Evolutionary conservation across 768 basidiomycete species (phyloP), one percentile per base, ranked within the genome.

Genomic region (Amanita exitialis): DNA sequence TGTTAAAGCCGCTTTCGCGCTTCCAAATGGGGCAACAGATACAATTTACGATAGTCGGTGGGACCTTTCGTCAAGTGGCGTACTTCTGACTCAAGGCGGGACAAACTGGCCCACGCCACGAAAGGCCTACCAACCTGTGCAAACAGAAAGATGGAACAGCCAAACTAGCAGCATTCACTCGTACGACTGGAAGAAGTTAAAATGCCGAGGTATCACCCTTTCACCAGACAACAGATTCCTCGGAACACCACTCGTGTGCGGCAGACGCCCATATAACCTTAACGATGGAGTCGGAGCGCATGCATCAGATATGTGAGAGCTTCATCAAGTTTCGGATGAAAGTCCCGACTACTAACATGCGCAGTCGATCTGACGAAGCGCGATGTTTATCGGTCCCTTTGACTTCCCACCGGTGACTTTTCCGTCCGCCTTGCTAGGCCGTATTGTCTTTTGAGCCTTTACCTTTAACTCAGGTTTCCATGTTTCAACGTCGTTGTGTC

Each of bases 281-380:
- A 43, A 39, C 20, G 30, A 23, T 50, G 38, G 39, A 15, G 21
- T 20, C 38, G 48, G 48, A 42, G 27, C 38, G 15, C 49, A 13
- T 50, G 39, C 8, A 39, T 49, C 47, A 48, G 36, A 48, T 21
- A 49, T 49, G 37, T 10, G 37, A 49, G 25, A 41, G 47, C 18
- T 39, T 49, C 47, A 38, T 48, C 16, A 49, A 49, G 27, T 6
- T 36, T 37, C 15, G 13, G 47, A 25, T 21, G 18, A 20, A 36
- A 15, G 15, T 21, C 13, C 9, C n/a, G 9, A 16, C 3, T 18
- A n/a, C n/a, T n/a, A n/a, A n/a, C n/a, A 10, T 8, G 20, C 18
- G 9, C 39, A 12, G 21, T 21, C 20, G n/a, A 18, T 4, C 18
- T 20, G 18, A 12, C 6, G 10, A 30, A 30, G 3, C 30, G 30